Evolutionary conservation across 106 monocot species (phyloP), one percentile per base, ranked within the genome.

Genomic region (Dioscorea dumetorum): DNA sequence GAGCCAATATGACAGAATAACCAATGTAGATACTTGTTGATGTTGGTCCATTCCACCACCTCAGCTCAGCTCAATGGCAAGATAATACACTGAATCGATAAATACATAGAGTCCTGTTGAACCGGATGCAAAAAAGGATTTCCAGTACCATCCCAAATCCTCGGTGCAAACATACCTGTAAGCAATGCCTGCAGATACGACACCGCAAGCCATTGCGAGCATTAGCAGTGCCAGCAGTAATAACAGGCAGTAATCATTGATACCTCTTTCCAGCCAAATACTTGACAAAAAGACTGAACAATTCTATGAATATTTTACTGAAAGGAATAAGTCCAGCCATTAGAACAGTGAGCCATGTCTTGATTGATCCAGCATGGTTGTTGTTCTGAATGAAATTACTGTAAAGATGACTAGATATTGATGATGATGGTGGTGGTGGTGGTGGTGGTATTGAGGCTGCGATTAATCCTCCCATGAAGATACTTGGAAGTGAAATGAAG

Each of bases 71-170:
- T 78, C 63, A 32, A 79, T 68, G 20, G 69, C 56, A 34, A 79
- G 21, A 62, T 68, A 79, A 19, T 73, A 53, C 68, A 79, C 61
- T 32, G 78, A 72, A 68, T 73, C 73, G 18, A 79, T 50, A 54
- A 79, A 79, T n/a, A 73, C 73, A 62, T 79, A 79, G 14, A 79
- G 52, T 8, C 73, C 59, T 18, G 68, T 73, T 0, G 73, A 72
- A 8, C 78, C 78, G n/a, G 78, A 73, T 17, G 78, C 78, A 68
- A 73, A 79, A 68, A 79, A 79, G 21, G 78, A 67, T 48, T 79
- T 79, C 78, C 78, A 79, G 73, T 73, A 73, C 78, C 78, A 73
- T 54, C 68, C 51, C 67, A 73, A 73, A 57, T 79, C 73, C 19
- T 73, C 78, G 41, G 63, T 67, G 20, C 78, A 73, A 10, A 73